Conservation (phyloP, 2,329 filamentous ascomycete genomes). For the Stagonosporopsis rhizophila region DNA sequence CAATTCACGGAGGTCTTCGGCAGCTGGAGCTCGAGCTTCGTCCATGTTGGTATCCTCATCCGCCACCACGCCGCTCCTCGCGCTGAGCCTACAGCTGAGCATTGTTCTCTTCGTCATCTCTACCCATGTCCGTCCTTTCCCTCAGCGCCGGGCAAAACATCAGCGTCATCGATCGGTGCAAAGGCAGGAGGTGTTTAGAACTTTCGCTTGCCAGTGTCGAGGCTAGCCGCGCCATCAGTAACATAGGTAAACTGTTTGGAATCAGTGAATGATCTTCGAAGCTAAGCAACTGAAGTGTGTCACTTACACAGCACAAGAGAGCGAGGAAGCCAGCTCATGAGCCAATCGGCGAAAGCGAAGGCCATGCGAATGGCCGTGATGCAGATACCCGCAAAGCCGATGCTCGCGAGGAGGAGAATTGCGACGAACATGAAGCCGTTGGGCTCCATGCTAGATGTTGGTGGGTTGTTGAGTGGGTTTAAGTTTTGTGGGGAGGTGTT, state of each 20-base stretch:
- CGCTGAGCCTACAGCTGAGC: constrained; percentile 81
- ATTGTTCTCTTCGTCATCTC: constrained; percentile 82
- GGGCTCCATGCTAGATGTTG: background rate
- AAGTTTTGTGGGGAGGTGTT: background rate
- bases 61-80: constrained; percentile 69
- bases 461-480: background rate
- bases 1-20: constrained; percentile 13
- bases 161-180: constrained; percentile 55
- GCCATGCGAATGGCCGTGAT: background rate
- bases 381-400: background rate
- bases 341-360: background rate
- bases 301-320: background rate
- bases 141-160: too few species aligned
- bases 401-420: background rate
- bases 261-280: background rate
- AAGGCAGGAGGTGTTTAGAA: constrained; percentile 86
- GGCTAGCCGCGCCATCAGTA: background rate
- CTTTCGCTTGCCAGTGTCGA: constrained; percentile 75
- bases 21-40: constrained; percentile 43
- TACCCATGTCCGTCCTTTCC: too few species aligned
- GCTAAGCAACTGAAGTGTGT: background rate
- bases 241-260: background rate
- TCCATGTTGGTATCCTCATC: constrained; percentile 54
- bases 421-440: background rate
- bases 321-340: background rate